Conservation (phyloP, 805 yeast genomes). For the Candida chauliodis region DNA sequence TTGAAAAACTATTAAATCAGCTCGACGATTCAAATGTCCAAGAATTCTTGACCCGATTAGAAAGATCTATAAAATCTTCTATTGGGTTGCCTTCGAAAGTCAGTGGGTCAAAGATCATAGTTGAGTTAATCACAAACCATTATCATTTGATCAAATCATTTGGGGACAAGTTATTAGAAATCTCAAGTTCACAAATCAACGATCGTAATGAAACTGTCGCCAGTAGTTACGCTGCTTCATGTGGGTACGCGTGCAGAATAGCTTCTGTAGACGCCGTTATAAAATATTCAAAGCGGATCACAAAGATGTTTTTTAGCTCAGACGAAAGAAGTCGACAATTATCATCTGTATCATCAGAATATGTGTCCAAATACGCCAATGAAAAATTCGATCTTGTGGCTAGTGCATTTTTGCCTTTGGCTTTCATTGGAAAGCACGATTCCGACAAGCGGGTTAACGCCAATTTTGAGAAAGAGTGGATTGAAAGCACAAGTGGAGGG, state of each 20-base stretch:
- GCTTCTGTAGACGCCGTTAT: constrained; percentile 50
- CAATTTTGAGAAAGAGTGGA: constrained; percentile 67
- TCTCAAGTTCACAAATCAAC: constrained; percentile 54
- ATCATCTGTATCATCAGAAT: constrained; percentile 60
- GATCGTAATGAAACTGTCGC: constrained; percentile 74
- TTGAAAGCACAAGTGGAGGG: constrained; percentile 73
- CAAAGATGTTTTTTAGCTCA: constrained; percentile 56
- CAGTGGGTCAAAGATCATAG: constrained; percentile 73
- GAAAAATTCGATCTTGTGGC: constrained; percentile 63
- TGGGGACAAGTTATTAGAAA: constrained; percentile 60
- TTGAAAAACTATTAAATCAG: constrained; percentile 64
- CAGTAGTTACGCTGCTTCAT: constrained; percentile 71
- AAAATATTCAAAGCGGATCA: constrained; percentile 50
- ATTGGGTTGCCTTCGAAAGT: constrained; percentile 92
- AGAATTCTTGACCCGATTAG: constrained; percentile 47
- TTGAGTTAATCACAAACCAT: constrained; percentile 58
- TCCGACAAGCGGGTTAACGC: constrained; percentile 40
- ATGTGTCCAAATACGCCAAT: constrained; percentile 64
- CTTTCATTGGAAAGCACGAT: constrained; percentile 77
- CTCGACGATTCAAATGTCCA: constrained; percentile 49
- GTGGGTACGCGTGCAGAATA: constrained; percentile 73
- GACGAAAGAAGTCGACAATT: constrained; percentile 46
- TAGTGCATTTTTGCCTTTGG: constrained; percentile 67
- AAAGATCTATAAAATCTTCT: constrained; percentile 57
- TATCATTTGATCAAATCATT: constrained; percentile 41